Base-by-base conservation (phyloP, 208 protist species). In the Acanthamoeba divionensis region DNA sequence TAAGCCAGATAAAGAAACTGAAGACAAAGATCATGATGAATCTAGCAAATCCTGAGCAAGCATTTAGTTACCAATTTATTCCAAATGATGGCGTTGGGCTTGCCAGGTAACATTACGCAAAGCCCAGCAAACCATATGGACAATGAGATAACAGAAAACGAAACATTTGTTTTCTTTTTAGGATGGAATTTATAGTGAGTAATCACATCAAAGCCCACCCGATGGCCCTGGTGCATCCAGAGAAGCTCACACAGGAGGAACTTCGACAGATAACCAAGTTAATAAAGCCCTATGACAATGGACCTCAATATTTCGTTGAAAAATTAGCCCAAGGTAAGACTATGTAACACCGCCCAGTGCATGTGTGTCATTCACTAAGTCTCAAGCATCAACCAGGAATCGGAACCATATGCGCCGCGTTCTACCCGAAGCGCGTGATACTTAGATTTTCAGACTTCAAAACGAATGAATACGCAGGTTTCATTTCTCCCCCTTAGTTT, bases 401-500 rank as follows among this genome's bases (percentile, higher is more conserved):
- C 62, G 90, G 90, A 10, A 89, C 47, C 2, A 86, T 93, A 10
- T 79, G 73, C 26, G 92, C 92, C n/a, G 91, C 85, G 8, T 92
- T 94, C 65, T 94, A 92, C 69, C 92, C 92, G 26, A 86, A 79
- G 38, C 18, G 57, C 33, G 91, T 94, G 60, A 91, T 94, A 33
- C 48, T 94, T 21, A 85, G 92, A 47, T 69, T 94, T 48, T 93
- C 91, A 18, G 92, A 94, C 83, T 94, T 93, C 88, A 94, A 94
- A 41, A 86, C 90, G 18, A 90, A 91, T 50, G 92, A 94, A 45
- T 93, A 92, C 48, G 79, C 47, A n/a, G 86, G 91, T 55, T 10
- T 21, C 15, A n/a, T 26, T 1, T 50, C 6, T 47, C 31, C 24
- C 48, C 52, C 77, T 38, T 8, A 9, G 33, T 24, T 15, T 80